These are phyloP conservation scores for Sindora glabra DNA, from an alignment of 306 rosid species.

Conservation along the genomic window DNA sequence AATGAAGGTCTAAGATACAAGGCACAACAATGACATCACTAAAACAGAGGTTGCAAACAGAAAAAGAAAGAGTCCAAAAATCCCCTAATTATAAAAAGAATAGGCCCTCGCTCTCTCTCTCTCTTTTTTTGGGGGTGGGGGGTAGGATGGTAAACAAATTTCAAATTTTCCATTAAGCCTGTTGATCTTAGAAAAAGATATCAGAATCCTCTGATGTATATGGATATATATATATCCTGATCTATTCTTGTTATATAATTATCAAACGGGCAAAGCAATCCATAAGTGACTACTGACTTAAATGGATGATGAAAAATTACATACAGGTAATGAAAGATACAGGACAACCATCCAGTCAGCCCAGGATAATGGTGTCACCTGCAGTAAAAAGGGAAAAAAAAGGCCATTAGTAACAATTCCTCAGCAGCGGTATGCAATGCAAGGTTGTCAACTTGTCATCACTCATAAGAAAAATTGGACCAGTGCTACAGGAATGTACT, in stretches of 20 bases:
- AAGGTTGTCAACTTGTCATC: no score
- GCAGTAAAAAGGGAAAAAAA: not conserved
- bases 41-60: not conserved
- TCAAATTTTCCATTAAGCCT: no score
- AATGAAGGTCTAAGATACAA: not conserved
- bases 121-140: no score
- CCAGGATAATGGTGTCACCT: constrained; percentile 90
- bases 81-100: no score
- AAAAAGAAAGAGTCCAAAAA: not conserved
- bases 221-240: no score
- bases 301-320: constrained; percentile 22
- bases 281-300: not conserved
- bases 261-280: no score
- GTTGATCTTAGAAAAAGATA: no score
- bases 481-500: constrained; percentile 32
- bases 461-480: constrained; percentile 4
- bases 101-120: no score
- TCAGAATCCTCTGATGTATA: no score
- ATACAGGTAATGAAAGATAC: constrained; percentile 88
- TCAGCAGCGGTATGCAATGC: not conserved
- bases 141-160: no score
- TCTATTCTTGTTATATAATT: no score
- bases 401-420: not conserved
- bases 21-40: not conserved
- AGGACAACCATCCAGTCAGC: constrained; percentile 84